Percentiles rank a stretch among this genome's conserved stretches.
Evolutionary conservation across 225 moss, liverwort and hornwort genomes (phyloP).

Genomic region (Anthoceros angustus): DNA sequence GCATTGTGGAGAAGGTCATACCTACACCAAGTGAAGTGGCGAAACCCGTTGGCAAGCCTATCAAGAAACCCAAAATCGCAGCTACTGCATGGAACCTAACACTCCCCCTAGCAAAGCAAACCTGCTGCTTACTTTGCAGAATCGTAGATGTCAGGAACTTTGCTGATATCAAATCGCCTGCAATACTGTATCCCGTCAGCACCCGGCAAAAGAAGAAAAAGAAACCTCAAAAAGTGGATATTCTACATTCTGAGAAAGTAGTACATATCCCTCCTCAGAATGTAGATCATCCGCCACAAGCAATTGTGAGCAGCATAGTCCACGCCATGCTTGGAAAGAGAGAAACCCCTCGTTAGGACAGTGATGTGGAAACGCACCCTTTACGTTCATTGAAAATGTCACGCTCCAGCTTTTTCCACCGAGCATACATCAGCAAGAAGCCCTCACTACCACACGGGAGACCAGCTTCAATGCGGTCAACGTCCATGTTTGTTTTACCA

Average conservation of each 20-base stretch:
- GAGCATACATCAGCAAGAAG: constrained; percentile 98
- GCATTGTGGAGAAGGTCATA: constrained; percentile 97
- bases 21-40: constrained; percentile 18
- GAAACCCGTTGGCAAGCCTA: neutral
- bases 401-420: constrained; percentile 98
- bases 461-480: constrained; percentile 93
- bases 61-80: neutral
- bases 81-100: neutral
- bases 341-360: too few species aligned
- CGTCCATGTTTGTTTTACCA: constrained; percentile 98
- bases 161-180: constrained; percentile 96
- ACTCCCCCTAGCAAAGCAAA: neutral
- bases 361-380: constrained; percentile 22
- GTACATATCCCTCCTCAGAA: too few species aligned
- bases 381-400: constrained; percentile 94
- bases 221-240: neutral
- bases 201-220: too few species aligned
- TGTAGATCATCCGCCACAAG: too few species aligned
- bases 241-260: too few species aligned
- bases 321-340: too few species aligned
- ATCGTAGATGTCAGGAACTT: constrained; percentile 98
- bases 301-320: too few species aligned
- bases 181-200: constrained; percentile 15
- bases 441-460: constrained; percentile 98
- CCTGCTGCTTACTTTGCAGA: constrained; percentile 65